A percentile compares a stretch with the other conserved stretches of the same genome.
phyloP scores from a whole-genome alignment of 306 rosid genomes.

The Medicago ruthenica region DNA sequence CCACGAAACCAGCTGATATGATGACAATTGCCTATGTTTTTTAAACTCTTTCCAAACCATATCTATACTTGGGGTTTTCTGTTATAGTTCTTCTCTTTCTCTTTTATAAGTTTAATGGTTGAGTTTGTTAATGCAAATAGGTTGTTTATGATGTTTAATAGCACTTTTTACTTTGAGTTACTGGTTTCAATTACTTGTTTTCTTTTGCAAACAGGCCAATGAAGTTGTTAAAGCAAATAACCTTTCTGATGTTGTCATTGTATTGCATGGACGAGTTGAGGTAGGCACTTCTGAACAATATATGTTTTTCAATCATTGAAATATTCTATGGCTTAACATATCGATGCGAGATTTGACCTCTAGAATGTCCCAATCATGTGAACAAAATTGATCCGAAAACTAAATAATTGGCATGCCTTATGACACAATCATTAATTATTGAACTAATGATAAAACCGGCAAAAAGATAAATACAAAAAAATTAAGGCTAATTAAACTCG shows the following conservation, averaged over 20 bases:
- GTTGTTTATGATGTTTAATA: slow-evolving; percentile 24
- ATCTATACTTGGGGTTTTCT: slow-evolving; percentile 1
- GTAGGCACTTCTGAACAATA: slow-evolving; percentile 54
- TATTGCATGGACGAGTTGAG: slow-evolving; percentile 98
- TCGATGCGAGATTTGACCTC: slow-evolving; percentile 2
- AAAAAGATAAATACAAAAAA: no score
- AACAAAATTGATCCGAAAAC: slow-evolving; percentile 3
- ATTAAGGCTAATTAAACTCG: no score
- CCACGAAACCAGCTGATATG: not conserved
- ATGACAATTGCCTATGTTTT: not conserved
- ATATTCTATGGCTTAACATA: slow-evolving; percentile 17
- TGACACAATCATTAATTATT: not conserved
- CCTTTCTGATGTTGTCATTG: slow-evolving; percentile 73
- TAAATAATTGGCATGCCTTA: not conserved
- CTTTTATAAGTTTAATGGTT: slow-evolving; percentile 25
- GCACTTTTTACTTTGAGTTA: slow-evolving; percentile 23
- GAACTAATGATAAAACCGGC: not conserved
- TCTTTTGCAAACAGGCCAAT: slow-evolving; percentile 72
- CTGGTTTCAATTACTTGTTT: slow-evolving; percentile 41
- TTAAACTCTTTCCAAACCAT: not conserved
- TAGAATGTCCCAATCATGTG: not conserved
- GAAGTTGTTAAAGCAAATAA: slow-evolving; percentile 96
- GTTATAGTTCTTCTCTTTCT: not conserved
- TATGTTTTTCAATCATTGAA: slow-evolving; percentile 29
- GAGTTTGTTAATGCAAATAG: slow-evolving; percentile 23